Percentiles rank a stretch among this genome's conserved stretches.
These are phyloP conservation scores for Asterella californica DNA, from an alignment of 225 moss, liverwort and hornwort genomes.

Conservation along the genomic window DNA sequence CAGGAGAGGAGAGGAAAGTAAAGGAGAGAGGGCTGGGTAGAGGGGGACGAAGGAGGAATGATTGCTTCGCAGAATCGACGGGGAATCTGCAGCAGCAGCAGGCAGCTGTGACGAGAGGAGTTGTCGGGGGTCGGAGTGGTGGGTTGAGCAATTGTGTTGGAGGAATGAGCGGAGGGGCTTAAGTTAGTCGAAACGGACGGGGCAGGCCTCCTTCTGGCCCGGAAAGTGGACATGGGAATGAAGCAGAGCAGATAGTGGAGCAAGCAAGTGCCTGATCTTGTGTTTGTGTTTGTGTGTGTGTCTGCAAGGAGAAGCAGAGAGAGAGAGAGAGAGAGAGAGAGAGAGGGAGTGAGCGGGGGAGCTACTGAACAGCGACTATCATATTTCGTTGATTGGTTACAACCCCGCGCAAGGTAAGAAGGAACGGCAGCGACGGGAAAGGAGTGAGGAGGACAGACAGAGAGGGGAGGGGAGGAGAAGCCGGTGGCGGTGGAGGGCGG, in stretches of 20 bases:
- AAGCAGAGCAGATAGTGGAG: slow-evolving; percentile 8
- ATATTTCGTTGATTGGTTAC: slow-evolving; percentile 14
- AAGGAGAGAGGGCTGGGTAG: neutral
- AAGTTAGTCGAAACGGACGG: neutral
- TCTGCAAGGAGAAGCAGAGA: neutral
- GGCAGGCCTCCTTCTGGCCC: neutral
- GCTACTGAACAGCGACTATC: neutral
- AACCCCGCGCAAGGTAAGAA: neutral
- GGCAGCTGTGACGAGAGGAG: neutral
- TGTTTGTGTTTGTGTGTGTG: neutral
- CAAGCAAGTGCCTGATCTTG: slow-evolving; percentile 1
- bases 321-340: neutral
- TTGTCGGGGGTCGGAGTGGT: neutral
- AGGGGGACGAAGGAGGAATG: neutral
- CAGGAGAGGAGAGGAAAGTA: neutral
- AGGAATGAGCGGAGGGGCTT: slow-evolving; percentile 7
- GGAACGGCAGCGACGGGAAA: neutral
- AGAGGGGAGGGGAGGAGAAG: neutral
- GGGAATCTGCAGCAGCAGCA: neutral
- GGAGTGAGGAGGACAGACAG: neutral
- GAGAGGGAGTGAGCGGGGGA: neutral
- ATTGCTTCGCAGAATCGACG: slow-evolving; percentile 3
- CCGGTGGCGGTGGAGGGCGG: neutral
- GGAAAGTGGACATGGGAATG: slow-evolving; percentile 1
- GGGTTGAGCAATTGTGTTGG: neutral